A percentile compares a stretch with the other conserved stretches of the same genome.
These are phyloP conservation scores for Penicillium glabrum DNA, from an alignment of 2,329 filamentous ascomycete species.

Conservation along the genomic window DNA sequence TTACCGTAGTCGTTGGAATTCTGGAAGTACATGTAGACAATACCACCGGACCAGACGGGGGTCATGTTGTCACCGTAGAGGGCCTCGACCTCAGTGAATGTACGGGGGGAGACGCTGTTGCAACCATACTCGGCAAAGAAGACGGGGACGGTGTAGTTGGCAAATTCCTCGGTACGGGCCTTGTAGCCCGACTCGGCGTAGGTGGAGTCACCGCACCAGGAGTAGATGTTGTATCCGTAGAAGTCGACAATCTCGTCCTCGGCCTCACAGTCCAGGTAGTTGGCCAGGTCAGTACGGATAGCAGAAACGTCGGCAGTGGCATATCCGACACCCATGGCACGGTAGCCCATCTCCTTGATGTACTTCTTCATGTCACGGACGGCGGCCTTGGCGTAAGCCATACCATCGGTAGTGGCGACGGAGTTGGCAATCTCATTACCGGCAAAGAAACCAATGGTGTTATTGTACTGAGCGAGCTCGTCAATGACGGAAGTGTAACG, in stretches of 20 bases:
- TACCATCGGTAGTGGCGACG: constrained; percentile 79
- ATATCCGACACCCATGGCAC: constrained; percentile 83
- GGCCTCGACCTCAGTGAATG: constrained; percentile 78
- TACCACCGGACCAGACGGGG: constrained; percentile 83
- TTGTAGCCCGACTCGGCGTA: constrained; percentile 76
- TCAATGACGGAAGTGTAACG: constrained; percentile 84
- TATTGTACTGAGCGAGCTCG: constrained; percentile 73
- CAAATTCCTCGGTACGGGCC: constrained; percentile 78
- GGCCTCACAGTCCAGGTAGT: constrained; percentile 87
- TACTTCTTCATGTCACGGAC: constrained; percentile 91
- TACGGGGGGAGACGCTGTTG: constrained; percentile 69
- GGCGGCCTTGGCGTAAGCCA: constrained; percentile 92
- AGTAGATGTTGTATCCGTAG: constrained; percentile 99
- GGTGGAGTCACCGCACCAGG: constrained; percentile 85
- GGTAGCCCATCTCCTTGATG: constrained; percentile 74
- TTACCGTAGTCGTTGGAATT: constrained; percentile 67
- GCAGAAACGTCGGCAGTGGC: constrained; percentile 86
- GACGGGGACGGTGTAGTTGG: constrained; percentile 81
- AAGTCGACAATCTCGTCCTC: constrained; percentile 74
- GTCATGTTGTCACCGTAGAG: constrained; percentile 81
- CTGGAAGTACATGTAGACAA: constrained; percentile 97
- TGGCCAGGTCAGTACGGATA: constrained; percentile 77
- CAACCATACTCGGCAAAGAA: constrained; percentile 99
- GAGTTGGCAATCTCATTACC: constrained; percentile 94
- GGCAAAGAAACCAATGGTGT: constrained; percentile 93